Percentiles rank a stretch among this genome's conserved stretches.
phyloP scores from a whole-genome alignment of 2,329 filamentous ascomycete species.

The Periconia sp. region DNA sequence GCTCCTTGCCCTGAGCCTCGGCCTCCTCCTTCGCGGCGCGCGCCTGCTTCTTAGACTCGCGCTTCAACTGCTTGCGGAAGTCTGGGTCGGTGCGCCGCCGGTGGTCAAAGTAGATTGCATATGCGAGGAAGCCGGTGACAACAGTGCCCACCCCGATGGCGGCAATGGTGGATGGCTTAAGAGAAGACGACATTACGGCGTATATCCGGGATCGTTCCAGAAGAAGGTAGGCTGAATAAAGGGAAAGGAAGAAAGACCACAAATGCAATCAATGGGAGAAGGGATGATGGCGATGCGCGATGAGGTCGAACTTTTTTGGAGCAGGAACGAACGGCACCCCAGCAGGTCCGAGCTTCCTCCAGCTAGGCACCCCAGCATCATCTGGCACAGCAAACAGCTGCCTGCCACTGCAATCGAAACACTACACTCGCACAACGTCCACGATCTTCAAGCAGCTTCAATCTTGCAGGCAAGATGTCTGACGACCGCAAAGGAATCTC shows the following conservation, averaged over 20 bases:
- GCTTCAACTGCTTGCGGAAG: slow-evolving; percentile 69
- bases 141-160: slow-evolving; percentile 64
- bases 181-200: slow-evolving; percentile 44
- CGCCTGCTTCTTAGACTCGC: slow-evolving; percentile 75
- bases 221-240: too few species aligned
- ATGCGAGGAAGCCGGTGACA: slow-evolving; percentile 65
- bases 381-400: too few species aligned
- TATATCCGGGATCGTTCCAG: too few species aligned
- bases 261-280: slow-evolving; percentile 10
- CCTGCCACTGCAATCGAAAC: slow-evolving; percentile 10
- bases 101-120: slow-evolving; percentile 72
- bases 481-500: slow-evolving; percentile 63
- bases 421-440: slow-evolving; percentile 2
- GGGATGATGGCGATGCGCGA: slow-evolving; percentile 16
- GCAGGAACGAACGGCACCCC: slow-evolving; percentile 25
- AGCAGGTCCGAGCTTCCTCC: slow-evolving; percentile 31
- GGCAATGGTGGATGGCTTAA: slow-evolving; percentile 64
- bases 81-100: slow-evolving; percentile 67
- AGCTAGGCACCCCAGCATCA: slow-evolving; percentile 18
- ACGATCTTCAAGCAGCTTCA: not conserved
- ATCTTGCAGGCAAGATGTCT: slow-evolving; percentile 50
- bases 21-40: slow-evolving; percentile 76
- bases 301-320: slow-evolving; percentile 33
- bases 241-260: not conserved
- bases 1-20: slow-evolving; percentile 67